phyloP scores from a whole-genome alignment of 1,139 yeast genomes.

The Zygoascus sp. region DNA sequence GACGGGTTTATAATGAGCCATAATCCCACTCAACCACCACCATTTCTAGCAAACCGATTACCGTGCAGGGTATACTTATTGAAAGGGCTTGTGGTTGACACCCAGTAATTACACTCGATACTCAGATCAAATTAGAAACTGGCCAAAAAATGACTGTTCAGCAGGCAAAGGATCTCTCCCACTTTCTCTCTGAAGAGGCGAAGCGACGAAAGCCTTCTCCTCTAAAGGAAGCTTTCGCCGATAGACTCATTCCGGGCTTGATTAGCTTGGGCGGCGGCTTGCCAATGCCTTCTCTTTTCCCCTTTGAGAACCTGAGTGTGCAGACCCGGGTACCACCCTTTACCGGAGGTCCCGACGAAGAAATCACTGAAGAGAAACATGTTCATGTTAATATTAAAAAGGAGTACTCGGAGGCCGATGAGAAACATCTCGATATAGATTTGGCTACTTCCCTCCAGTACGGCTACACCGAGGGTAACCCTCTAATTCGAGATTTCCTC shows the following conservation, averaged over 20 bases:
- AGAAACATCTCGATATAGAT: conserved; percentile 50
- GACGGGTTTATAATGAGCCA: not conserved
- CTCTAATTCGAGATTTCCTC: conserved; percentile 61
- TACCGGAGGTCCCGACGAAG: conserved; percentile 65
- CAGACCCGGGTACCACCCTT: conserved; percentile 78
- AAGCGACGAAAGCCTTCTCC: conserved; percentile 72
- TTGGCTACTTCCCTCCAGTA: conserved; percentile 86
- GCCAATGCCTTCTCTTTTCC: conserved; percentile 86
- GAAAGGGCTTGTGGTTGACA: no score
- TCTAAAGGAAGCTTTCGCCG: conserved; percentile 77
- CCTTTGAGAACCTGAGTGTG: conserved; percentile 70
- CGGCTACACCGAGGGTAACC: conserved; percentile 78
- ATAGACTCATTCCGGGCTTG: conserved; percentile 66
- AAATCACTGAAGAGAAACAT: conserved; percentile 45
- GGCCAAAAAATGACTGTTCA: conserved; percentile 21
- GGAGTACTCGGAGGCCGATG: conserved; percentile 41
- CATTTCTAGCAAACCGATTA: not conserved
- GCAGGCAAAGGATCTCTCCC: conserved; percentile 62
- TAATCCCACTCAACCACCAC: not conserved
- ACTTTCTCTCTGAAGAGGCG: conserved; percentile 76
- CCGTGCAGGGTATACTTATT: not conserved
- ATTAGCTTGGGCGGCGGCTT: conserved; percentile 94
- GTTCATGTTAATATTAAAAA: conserved; percentile 39
- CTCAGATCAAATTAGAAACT: no score
- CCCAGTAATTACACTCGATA: no score